phyloP scores from a whole-genome alignment of 2,329 filamentous ascomycete species.

The Teratosphaeria zuluensis region DNA sequence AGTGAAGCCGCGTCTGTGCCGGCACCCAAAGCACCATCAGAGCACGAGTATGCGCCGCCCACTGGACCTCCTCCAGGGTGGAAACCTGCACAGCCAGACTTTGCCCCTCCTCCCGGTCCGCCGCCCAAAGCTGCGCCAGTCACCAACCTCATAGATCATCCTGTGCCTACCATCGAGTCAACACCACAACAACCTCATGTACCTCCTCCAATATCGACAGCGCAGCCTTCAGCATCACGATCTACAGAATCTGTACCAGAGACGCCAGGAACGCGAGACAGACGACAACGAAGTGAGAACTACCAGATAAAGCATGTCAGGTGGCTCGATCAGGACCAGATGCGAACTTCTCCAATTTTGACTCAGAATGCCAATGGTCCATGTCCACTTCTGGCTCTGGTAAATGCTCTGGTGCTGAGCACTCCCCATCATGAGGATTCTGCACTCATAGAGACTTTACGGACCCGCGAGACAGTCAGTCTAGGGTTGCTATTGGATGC shows the following conservation, averaged over 20 bases:
- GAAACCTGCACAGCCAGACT: conserved; percentile 5
- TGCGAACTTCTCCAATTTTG: conserved; percentile 74
- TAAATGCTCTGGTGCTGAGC: conserved; percentile 82
- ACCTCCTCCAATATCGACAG: conserved; percentile 4
- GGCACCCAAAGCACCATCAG: not conserved
- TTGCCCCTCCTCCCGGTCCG: conserved; percentile 12
- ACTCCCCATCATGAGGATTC: conserved; percentile 59
- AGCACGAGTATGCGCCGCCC: conserved; percentile 1
- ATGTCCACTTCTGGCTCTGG: conserved; percentile 82
- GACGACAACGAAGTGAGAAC: conserved; percentile 55
- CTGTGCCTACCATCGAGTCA: conserved; percentile 26
- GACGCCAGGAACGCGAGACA: conserved; percentile 31
- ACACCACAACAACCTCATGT: conserved; percentile 10
- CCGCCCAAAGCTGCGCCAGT: conserved; percentile 25
- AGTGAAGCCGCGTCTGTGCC: not conserved
- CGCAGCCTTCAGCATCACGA: conserved; percentile 7
- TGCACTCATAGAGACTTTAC: conserved; percentile 66
- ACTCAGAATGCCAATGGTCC: conserved; percentile 92
- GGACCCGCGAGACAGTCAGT: conserved; percentile 77
- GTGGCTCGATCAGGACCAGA: conserved; percentile 64
- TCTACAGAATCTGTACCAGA: conserved; percentile 22
- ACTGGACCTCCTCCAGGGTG: not conserved
- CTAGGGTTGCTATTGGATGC: conserved; percentile 77
- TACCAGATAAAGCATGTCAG: conserved; percentile 89
- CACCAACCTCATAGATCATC: conserved; percentile 24